These are phyloP conservation scores for Rosa chinensis DNA, from an alignment of 306 rosid genomes.

Conservation along the genomic window DNA sequence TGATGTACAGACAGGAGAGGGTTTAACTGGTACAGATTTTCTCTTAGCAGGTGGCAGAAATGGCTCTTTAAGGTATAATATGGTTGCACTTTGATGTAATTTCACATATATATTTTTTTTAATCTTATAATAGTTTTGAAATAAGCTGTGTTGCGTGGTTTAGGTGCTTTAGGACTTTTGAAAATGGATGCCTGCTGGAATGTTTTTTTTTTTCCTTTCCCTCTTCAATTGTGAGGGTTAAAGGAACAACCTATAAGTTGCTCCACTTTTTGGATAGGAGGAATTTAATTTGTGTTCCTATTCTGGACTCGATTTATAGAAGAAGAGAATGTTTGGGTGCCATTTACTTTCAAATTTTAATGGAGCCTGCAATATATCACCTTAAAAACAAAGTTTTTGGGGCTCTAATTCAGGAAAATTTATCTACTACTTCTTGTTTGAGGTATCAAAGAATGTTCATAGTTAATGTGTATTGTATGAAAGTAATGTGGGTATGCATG, in stretches of 20 bases:
- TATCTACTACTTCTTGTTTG: neutral
- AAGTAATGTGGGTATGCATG: neutral
- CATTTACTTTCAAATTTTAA: neutral
- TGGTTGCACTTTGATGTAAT: neutral
- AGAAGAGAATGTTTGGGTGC: neutral
- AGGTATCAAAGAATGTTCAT: neutral
- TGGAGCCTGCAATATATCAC: neutral
- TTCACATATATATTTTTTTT: neutral
- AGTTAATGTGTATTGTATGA: neutral
- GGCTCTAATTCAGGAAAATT: neutral
- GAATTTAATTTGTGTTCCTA: no score
- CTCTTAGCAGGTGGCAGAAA: constrained; percentile 52
- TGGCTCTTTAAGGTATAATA: constrained; percentile 65
- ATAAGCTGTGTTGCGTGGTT: neutral
- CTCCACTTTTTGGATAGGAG: neutral
- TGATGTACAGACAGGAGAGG: constrained; percentile 57
- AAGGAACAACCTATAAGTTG: neutral
- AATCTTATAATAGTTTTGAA: neutral
- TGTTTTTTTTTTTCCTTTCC: neutral
- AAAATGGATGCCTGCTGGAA: neutral
- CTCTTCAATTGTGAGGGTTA: neutral
- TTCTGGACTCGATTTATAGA: neutral
- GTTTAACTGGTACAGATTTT: constrained; percentile 54
- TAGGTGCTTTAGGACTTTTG: neutral
- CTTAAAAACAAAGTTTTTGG: neutral